A percentile compares a stretch with the other conserved stretches of the same genome.
phyloP scores from a whole-genome alignment of 345 rosid species.

The Excoecaria agallocha region DNA sequence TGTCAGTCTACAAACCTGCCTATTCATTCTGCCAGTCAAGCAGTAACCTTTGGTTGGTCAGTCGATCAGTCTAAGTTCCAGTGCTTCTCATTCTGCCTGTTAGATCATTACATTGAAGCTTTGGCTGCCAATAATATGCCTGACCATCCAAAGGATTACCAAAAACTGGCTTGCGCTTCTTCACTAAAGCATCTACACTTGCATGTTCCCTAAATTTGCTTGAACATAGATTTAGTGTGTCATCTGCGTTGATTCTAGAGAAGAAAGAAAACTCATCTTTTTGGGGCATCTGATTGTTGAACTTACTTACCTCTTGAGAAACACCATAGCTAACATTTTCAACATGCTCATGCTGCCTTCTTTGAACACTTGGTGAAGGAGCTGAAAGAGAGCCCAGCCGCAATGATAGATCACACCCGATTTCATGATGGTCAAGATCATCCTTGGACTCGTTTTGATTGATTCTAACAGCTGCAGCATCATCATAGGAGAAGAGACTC shows the following conservation, averaged over 20 bases:
- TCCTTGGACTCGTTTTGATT: constrained; percentile 16
- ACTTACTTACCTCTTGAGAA: constrained; percentile 31
- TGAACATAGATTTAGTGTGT: constrained; percentile 19
- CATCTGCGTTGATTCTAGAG: constrained; percentile 11
- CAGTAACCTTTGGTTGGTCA: not conserved
- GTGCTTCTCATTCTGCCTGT: constrained; percentile 27
- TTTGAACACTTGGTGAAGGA: constrained; percentile 18
- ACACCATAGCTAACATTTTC: constrained; percentile 20
- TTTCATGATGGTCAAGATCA: constrained; percentile 19
- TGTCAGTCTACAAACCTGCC: constrained; percentile 24
- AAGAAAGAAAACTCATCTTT: constrained; percentile 13
- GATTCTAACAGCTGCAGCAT: constrained; percentile 11
- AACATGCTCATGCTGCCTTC: constrained; percentile 11
- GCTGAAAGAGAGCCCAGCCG: constrained; percentile 61
- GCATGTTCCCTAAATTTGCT: constrained; percentile 16
- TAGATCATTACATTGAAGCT: constrained; percentile 28
- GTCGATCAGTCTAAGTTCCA: constrained; percentile 3
- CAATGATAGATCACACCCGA: constrained; percentile 64
- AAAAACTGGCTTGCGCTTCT: constrained; percentile 39
- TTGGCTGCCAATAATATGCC: constrained; percentile 33
- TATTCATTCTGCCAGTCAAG: not conserved
- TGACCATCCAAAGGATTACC: constrained; percentile 29
- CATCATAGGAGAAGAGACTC: constrained; percentile 17
- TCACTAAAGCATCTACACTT: constrained; percentile 18
- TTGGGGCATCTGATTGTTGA: constrained; percentile 18